Evolutionary conservation across 176 grass and related monocot species (phyloP).

Genomic region (Aegilops longissima): DNA sequence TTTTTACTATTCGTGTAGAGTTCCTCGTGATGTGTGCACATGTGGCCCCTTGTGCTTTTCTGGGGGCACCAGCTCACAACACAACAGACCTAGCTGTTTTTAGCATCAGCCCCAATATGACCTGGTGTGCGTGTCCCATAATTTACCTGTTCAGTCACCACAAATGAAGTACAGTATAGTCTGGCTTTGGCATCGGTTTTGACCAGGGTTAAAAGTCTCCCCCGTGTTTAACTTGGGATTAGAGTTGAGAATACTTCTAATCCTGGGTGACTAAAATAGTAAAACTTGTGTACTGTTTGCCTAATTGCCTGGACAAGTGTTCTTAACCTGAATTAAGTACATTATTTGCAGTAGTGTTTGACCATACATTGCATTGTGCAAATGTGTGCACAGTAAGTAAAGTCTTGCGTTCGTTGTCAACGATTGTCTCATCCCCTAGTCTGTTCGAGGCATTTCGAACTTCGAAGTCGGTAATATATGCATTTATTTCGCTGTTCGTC

Average conservation of each 20-base stretch:
- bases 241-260: neutral
- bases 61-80: slow-evolving; percentile 22
- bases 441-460: slow-evolving; percentile 31
- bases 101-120: slow-evolving; percentile 18
- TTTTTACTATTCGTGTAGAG: slow-evolving; percentile 4
- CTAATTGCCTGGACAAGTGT: neutral
- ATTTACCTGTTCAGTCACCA: slow-evolving; percentile 15
- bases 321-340: neutral
- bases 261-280: neutral
- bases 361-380: slow-evolving; percentile 20
- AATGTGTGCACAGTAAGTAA: slow-evolving; percentile 4
- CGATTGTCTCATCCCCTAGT: slow-evolving; percentile 1
- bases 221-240: slow-evolving; percentile 14
- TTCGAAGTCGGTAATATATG: slow-evolving; percentile 24
- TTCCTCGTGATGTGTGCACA: slow-evolving; percentile 27
- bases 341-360: slow-evolving; percentile 20
- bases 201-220: neutral
- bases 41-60: slow-evolving; percentile 42
- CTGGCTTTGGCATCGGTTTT: neutral
- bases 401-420: slow-evolving; percentile 11
- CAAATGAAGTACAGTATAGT: slow-evolving; percentile 3
- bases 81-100: slow-evolving; percentile 22
- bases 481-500: neutral
- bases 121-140: slow-evolving; percentile 17
- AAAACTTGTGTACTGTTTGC: neutral